Base-by-base conservation (phyloP, 2,329 filamentous ascomycete genomes). In the Ascomycota sp. region DNA sequence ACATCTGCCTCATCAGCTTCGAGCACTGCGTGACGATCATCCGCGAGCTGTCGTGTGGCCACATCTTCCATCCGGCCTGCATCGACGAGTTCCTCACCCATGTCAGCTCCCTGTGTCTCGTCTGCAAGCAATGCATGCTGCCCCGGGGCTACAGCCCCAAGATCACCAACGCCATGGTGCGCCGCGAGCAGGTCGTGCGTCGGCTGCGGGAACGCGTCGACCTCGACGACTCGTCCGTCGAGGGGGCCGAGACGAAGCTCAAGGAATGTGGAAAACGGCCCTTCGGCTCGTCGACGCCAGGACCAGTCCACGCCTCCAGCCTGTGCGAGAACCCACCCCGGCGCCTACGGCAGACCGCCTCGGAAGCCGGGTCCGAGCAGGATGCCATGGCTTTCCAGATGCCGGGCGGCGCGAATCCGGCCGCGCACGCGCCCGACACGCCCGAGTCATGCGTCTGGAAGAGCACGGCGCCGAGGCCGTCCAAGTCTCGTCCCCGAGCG, bases 51-150 rank as follows among this genome's bases (percentile, higher is more conserved):
- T 72, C 81, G 0, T 98, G 89, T 42, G 73, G 77, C 1, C 89
- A 98, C 47, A 86, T 95, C 33, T 98, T 85, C 51, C 86, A 98
- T 40, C 76, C 80, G 0, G 75, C 79, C 38, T 98, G 89, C 44
- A 85, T 95, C 38, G 85, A 95, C 44, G 67, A 74, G 15, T 93
- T 89, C 42, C 59, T 95, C 9, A 62, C 65, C 26, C 63, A 72
- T 32, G 75, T 76, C 45, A 91, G 79, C 45, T 91, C 80, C 12
- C 61, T 94, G 2, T 98, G 89, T 44, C 86, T 89, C 1, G 60
- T 92, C 41, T 98, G 89, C 59, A 94, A 93, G 49, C 69, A 75
- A 35, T 79, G 69, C 29, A 80, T 85, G 43, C 55, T 94, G 1
- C 83, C 85, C 6, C 43, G 48, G 40, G 56, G 80, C 0, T 69